phyloP scores from a whole-genome alignment of 2,329 filamentous ascomycete genomes.

The Raffaelea arxii region DNA sequence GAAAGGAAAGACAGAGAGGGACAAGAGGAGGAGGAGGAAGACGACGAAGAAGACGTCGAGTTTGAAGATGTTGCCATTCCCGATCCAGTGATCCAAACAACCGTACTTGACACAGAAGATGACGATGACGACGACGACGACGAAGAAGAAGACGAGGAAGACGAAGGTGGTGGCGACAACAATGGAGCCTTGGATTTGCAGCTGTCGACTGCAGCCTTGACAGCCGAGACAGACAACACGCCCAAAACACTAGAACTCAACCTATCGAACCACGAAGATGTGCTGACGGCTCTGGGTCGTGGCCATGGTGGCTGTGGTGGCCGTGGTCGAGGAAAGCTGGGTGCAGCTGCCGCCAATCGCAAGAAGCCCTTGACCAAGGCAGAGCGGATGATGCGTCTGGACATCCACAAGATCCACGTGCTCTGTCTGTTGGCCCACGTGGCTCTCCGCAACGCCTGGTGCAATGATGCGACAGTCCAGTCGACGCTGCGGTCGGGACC shows the following conservation, averaged over 20 bases:
- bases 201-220: slow-evolving; percentile 1
- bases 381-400: slow-evolving; percentile 49
- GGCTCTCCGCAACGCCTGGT: slow-evolving; percentile 76
- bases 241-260: slow-evolving; percentile 38
- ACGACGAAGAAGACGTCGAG: slow-evolving; percentile 12
- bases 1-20: not conserved
- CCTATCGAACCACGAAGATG: slow-evolving; percentile 34
- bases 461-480: slow-evolving; percentile 66
- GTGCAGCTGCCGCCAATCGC: slow-evolving; percentile 26
- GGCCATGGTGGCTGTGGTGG: no score
- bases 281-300: slow-evolving; percentile 19
- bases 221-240: not conserved
- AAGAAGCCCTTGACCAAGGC: slow-evolving; percentile 44
- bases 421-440: slow-evolving; percentile 74
- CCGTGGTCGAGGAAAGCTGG: no score
- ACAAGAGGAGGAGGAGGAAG: slow-evolving; percentile 5
- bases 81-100: slow-evolving; percentile 13
- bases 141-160: slow-evolving; percentile 10
- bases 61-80: slow-evolving; percentile 15
- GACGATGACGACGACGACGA: slow-evolving; percentile 11
- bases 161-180: slow-evolving; percentile 8
- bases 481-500: slow-evolving; percentile 50
- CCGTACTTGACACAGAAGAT: slow-evolving; percentile 10
- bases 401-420: slow-evolving; percentile 80
- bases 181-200: slow-evolving; percentile 9